Base-by-base conservation (phyloP, 2,329 filamentous ascomycete genomes). In the Pseudogymnoascus sp. region DNA sequence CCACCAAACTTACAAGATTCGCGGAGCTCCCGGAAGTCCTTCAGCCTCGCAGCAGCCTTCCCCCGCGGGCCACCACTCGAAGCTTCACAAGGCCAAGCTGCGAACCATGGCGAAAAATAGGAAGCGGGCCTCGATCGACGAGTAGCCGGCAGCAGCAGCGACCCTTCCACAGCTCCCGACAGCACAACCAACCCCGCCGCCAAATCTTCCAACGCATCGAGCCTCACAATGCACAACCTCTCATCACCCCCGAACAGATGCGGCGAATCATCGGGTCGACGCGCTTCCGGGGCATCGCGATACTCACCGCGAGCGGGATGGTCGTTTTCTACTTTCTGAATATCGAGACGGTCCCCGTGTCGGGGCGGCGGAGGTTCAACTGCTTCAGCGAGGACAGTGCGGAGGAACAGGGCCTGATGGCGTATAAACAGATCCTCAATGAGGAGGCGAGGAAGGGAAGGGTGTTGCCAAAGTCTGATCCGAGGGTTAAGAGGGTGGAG, bases 321-420 rank as follows among this genome's bases (percentile, higher is more conserved):
- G 20, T 62, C 14, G 57, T 70, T 3, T 85, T 91, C 70, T 92
- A 91, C 76, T 77, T 85, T 61, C 79, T 76, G 70, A 87, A 92
- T 70, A 76, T 89, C 41, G 86, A 93, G 72, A 82, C 81, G 33
- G 88, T 92, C 12, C 88, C 89, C 1, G 81, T 91, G 6, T 88
- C 85, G 4, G 86, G 87, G 0, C 82, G 90, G 7, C 78, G 79
- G 67, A 81, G 89, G 36, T 93, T 93, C 80, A 92, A 92, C 72
- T 83, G 85, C 70, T 81, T 86, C 63, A 77, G 76, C 36, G 76
- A 84, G 6, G 77, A 78, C 20, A 72, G 78, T 5, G 85, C 90
- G 60, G 78, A 81, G 57, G 70, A 74, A 60, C 74, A 83, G 33
- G 80, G 78, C n/a, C 71, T 79, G 61, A 72, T 78, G 61, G 77